These are phyloP conservation scores for Oenanthe javanica DNA, from an alignment of 140 eudicot species.

Conservation along the genomic window DNA sequence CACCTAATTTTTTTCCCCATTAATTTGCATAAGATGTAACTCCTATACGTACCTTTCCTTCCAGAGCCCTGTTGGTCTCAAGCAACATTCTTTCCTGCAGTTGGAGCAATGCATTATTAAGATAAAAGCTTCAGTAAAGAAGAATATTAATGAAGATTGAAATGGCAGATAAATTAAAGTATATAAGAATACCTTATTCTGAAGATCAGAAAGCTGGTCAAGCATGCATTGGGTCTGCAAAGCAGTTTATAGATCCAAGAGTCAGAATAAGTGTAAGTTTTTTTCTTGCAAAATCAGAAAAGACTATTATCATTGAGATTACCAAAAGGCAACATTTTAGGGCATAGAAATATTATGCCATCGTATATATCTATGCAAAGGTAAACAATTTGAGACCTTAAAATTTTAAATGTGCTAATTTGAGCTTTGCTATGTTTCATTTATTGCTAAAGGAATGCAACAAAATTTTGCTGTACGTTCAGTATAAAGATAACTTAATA, in stretches of 20 bases:
- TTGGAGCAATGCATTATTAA: neutral
- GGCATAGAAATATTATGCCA: neutral
- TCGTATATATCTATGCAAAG: neutral
- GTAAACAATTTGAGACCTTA: neutral
- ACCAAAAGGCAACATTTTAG: neutral
- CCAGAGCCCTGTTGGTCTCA: slow-evolving; percentile 70
- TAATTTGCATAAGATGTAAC: neutral
- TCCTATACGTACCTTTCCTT: slow-evolving; percentile 41
- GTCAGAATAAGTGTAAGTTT: neutral
- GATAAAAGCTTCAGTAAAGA: neutral
- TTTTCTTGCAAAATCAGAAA: neutral
- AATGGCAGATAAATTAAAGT: neutral
- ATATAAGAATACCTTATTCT: slow-evolving; percentile 43
- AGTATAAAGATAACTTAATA: neutral
- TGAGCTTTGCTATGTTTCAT: neutral
- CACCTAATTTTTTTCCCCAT: no score
- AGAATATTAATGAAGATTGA: neutral
- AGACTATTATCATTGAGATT: neutral
- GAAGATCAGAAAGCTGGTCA: slow-evolving; percentile 91
- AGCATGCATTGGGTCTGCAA: slow-evolving; percentile 83
- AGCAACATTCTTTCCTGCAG: slow-evolving; percentile 66
- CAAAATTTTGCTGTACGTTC: neutral
- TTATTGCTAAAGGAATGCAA: neutral
- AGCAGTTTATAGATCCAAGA: neutral
- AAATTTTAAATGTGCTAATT: no score